These are phyloP conservation scores for Trypanosoma platydactyli DNA, from an alignment of 208 protist genomes.

Conservation along the genomic window DNA sequence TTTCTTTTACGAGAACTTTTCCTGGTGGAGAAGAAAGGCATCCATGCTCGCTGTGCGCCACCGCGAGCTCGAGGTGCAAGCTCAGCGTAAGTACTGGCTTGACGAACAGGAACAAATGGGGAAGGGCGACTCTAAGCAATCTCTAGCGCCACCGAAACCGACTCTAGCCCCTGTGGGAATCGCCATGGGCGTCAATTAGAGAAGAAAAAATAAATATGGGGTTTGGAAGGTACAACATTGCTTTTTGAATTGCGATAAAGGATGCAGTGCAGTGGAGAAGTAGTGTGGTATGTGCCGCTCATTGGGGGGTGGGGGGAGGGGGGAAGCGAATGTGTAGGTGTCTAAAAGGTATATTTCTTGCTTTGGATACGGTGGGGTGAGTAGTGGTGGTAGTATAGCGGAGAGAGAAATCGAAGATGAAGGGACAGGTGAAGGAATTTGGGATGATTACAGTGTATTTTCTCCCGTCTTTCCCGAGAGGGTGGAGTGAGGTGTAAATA, in stretches of 20 bases:
- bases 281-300: too few species aligned
- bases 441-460: neutral
- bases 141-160: constrained; percentile 54
- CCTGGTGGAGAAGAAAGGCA: constrained; percentile 78
- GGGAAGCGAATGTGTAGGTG: constrained; percentile 6
- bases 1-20: constrained; percentile 90
- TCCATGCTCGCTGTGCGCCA: constrained; percentile 79
- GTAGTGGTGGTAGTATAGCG: neutral
- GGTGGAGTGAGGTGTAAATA: too few species aligned
- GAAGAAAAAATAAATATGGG: neutral
- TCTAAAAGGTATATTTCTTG: too few species aligned
- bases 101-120: constrained; percentile 46
- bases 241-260: neutral
- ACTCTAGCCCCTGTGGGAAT: constrained; percentile 80
- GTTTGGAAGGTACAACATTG: neutral
- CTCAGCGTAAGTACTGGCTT: constrained; percentile 74
- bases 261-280: neutral
- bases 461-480: too few species aligned
- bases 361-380: neutral
- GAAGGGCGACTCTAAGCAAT: constrained; percentile 22
- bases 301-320: neutral
- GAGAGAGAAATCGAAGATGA: constrained; percentile 1
- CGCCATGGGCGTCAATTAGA: constrained; percentile 24
- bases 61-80: constrained; percentile 74
- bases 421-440: neutral